Conservation (phyloP, 306 rosid genomes). For the Trifolium dubium region DNA sequence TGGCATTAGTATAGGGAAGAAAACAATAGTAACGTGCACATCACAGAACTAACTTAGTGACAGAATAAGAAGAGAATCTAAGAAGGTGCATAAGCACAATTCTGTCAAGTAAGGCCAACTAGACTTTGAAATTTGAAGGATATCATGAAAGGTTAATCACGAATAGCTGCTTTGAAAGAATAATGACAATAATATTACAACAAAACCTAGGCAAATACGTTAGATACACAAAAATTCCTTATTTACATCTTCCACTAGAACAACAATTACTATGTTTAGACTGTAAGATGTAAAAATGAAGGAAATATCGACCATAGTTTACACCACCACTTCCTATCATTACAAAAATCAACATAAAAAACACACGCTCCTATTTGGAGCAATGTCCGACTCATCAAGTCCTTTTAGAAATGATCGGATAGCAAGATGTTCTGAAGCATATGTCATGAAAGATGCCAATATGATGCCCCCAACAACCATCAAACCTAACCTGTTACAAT, state of each 20-base stretch:
- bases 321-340: slow-evolving; percentile 26
- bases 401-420: slow-evolving; percentile 80
- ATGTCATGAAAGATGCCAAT: slow-evolving; percentile 94
- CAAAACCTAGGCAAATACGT: slow-evolving; percentile 28
- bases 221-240: slow-evolving; percentile 44
- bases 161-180: slow-evolving; percentile 20
- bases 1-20: not conserved
- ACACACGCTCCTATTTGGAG: slow-evolving; percentile 58
- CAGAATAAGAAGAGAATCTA: not conserved
- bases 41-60: not conserved
- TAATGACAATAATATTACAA: slow-evolving; percentile 54
- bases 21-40: not conserved
- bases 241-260: slow-evolving; percentile 38
- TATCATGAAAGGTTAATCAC: not conserved
- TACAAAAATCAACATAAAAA: slow-evolving; percentile 59
- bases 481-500: slow-evolving; percentile 76
- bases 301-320: slow-evolving; percentile 19
- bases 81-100: not conserved
- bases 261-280: slow-evolving; percentile 24
- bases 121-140: not conserved
- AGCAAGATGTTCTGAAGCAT: slow-evolving; percentile 91
- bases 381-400: slow-evolving; percentile 64
- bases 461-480: slow-evolving; percentile 87
- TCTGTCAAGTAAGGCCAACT: not conserved
- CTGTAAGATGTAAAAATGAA: slow-evolving; percentile 34